Base-by-base conservation (phyloP, 345 rosid genomes). In the Eucalyptus pauciflora region DNA sequence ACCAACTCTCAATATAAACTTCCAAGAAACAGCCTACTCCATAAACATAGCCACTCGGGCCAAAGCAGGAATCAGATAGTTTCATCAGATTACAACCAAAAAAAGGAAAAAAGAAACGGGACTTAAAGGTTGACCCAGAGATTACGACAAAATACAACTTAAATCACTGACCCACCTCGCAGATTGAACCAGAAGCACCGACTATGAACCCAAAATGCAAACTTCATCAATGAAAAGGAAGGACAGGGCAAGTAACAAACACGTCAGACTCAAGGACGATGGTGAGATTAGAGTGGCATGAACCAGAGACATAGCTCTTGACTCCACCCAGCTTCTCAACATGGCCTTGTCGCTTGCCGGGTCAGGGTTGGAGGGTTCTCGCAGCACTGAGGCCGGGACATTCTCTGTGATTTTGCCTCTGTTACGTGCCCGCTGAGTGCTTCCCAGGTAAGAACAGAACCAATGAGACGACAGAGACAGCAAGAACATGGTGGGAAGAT, bases 361-460 rank as follows among this genome's bases (percentile, higher is more conserved):
- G 90, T 92, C 24, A 92, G 89, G 37, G 86, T 91, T 60, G 97
- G 98, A 56, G 99, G 97, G 92, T 94, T 94, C 87, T 90, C 91
- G n/a, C 95, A 93, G 94, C 99, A 96, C 94, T 95, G 95, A 88
- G 95, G 94, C 56, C 94, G 94, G 22, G 95, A 92, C 98, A 95
- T 95, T 62, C 24, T 89, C 37, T n/a, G 76, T 29, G 76, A 64
- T n/a, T 64, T 64, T 64, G 76, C 37, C 33, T 29, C 37, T n/a
- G 10, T 62, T 31, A 15, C n/a, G 33, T 62, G 33, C 69, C 29
- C 69, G 69, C 33, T n/a, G 37, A 64, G 37, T 29, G 69, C 69
- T 62, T 62, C 71, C 14, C 16, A 62, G 33, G 71, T 62, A 62
- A 29, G 71, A 62, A 62, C 18, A 62, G 71, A 31, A 4, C 71